Evolutionary conservation across 441 rosid genomes (phyloP).

Genomic region (Erysimum cheiri): DNA sequence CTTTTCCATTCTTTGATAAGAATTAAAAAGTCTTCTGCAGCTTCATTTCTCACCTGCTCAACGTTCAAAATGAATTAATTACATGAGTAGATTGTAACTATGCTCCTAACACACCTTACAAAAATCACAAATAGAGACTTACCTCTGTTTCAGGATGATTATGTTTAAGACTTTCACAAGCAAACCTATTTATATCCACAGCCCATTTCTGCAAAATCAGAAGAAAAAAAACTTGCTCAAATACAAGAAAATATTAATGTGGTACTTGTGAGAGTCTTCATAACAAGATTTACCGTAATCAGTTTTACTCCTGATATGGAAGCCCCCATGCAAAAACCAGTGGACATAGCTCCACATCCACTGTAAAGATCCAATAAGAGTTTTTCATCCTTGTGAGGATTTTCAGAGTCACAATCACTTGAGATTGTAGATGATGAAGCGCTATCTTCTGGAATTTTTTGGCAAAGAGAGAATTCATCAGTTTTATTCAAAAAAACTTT

Average conservation of each 20-base stretch:
- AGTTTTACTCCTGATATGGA: slow-evolving; percentile 41
- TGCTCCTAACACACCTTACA: not conserved
- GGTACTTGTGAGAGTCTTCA: not conserved
- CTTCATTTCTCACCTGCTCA: slow-evolving; percentile 68
- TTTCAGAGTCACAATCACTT: slow-evolving; percentile 30
- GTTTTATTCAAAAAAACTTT: not conserved
- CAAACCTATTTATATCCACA: slow-evolving; percentile 45
- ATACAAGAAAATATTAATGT: not conserved
- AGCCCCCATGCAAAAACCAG: slow-evolving; percentile 35
- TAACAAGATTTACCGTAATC: slow-evolving; percentile 33
- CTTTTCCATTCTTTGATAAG: slow-evolving; percentile 63
- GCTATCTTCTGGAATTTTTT: not conserved
- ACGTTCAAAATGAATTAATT: not conserved
- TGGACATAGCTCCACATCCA: slow-evolving; percentile 1
- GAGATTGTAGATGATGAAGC: slow-evolving; percentile 25
- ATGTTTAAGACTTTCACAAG: slow-evolving; percentile 44
- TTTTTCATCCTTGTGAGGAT: not conserved
- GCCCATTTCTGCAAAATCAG: slow-evolving; percentile 43
- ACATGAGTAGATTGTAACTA: not conserved
- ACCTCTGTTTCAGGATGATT: slow-evolving; percentile 50
- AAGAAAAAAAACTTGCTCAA: not conserved
- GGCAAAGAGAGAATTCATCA: too few relatives aligned
- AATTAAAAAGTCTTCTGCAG: slow-evolving; percentile 62
- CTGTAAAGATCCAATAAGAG: not conserved
- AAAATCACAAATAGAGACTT: slow-evolving; percentile 17